phyloP scores from a whole-genome alignment of 2,329 filamentous ascomycete genomes.

The Clarireedia homoeocarpa region DNA sequence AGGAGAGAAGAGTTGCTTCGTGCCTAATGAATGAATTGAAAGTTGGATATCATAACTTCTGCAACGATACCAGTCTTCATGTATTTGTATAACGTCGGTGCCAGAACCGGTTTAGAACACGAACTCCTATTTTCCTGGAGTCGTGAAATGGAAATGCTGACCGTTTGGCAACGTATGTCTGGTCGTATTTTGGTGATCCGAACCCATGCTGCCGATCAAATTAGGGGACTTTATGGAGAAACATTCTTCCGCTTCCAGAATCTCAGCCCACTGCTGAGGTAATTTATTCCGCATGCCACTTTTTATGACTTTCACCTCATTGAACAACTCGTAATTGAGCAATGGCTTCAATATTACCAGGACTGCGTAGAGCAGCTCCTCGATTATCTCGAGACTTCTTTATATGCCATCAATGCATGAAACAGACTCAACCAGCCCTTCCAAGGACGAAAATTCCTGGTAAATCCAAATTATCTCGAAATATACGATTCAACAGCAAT shows the following conservation, averaged over 20 bases:
- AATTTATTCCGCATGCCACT: neutral
- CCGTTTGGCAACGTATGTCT: neutral
- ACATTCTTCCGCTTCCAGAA: neutral
- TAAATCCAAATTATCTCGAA: slow-evolving; percentile 17
- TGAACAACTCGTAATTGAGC: neutral
- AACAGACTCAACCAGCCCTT: slow-evolving; percentile 12
- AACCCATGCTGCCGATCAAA: neutral
- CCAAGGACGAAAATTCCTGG: slow-evolving; percentile 14
- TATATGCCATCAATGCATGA: slow-evolving; percentile 26
- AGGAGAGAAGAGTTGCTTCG: neutral
- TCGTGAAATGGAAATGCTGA: neutral
- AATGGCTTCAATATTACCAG: slow-evolving; percentile 29
- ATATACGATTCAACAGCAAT: slow-evolving; percentile 27
- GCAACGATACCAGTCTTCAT: too few relatives aligned
- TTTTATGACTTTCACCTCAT: neutral
- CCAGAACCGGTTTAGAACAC: neutral
- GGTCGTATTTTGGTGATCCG: neutral
- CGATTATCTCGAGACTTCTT: slow-evolving; percentile 26
- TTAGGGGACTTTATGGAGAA: neutral
- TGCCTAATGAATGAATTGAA: slow-evolving; percentile 3
- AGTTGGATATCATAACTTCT: neutral
- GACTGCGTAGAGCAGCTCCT: slow-evolving; percentile 24
- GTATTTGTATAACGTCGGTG: too few relatives aligned
- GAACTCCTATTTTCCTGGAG: neutral
- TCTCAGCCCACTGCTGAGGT: neutral